Evolutionary conservation across 768 basidiomycete genomes (phyloP), one percentile per base, ranked within the genome.

Genomic region (Tulasnella sp.): DNA sequence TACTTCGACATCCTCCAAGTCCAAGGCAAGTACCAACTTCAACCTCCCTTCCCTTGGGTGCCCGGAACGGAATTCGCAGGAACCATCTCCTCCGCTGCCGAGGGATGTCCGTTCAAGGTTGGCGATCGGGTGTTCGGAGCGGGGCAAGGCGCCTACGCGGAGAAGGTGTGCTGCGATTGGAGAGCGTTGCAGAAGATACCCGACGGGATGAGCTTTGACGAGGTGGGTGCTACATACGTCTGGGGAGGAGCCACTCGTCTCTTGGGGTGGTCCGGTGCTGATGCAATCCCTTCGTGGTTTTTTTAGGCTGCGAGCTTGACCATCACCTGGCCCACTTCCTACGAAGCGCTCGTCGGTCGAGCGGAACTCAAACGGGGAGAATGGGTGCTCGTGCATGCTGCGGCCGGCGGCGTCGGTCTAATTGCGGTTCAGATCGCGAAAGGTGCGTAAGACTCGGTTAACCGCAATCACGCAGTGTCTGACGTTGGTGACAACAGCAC

Each of bases 371-470:
- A 94, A 77, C 80, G 87, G 69, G 94, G 91, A 26, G 96, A 98
- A 81, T 94, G 90, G 87, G 87, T 97, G 3, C 87, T 99, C 2
- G 89, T 98, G 4, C 93, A 94, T 66, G 96, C 95, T 7, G 92
- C 92, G n/a, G 96, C 95, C 1, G 96, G 96, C 3, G 96, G 95
- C 14, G 95, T 98, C 5, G 95, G 95, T 0, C 88, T 96, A 67
- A 88, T 89, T 6, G 95, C 96, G 7, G 88, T 95, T 19, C 96
- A 98, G 78, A 84, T 98, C 69, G 95, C 94, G 26, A 97, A 97
- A 86, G 89, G 93, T 92, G 39, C 41, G 34, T 67, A 4, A 26
- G 40, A 67, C 6, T 66, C 44, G 69, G 34, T 36, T 34, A 64
- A 19, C 34, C 8, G 32, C n/a, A 14, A 72, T 39, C 63, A 26